A percentile compares a stretch with the other conserved stretches of the same genome.
phyloP scores from a whole-genome alignment of 1,139 yeast genomes.

The Diutina scorzettiae region DNA sequence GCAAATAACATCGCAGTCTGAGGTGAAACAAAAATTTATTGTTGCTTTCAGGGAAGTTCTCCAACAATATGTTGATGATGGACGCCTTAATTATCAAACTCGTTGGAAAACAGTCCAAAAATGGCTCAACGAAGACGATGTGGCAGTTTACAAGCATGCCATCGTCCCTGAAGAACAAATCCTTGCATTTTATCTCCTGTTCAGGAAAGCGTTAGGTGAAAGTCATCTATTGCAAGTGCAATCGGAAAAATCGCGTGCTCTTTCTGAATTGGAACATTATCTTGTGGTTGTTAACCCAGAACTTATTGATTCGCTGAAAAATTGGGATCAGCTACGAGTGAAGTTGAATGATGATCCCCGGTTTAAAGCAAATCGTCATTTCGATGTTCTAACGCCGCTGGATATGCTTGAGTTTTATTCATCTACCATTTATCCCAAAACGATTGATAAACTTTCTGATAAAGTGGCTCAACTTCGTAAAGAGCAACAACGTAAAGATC shows the following conservation, averaged over 20 bases:
- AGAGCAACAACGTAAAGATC: constrained; percentile 40
- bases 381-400: constrained; percentile 35
- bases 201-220: constrained; percentile 27
- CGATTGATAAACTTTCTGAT: constrained; percentile 21
- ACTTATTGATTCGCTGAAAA: constrained; percentile 9
- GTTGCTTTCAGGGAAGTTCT: constrained; percentile 41
- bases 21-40: constrained; percentile 42
- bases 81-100: constrained; percentile 42
- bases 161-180: constrained; percentile 49
- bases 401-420: constrained; percentile 52
- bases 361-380: constrained; percentile 48
- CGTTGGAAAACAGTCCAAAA: constrained; percentile 53
- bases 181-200: constrained; percentile 39
- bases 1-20: constrained; percentile 40
- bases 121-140: constrained; percentile 40
- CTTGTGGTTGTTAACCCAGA: constrained; percentile 23
- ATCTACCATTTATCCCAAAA: constrained; percentile 30
- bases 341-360: constrained; percentile 35
- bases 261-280: constrained; percentile 40
- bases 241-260: constrained; percentile 34
- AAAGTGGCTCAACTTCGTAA: constrained; percentile 24
- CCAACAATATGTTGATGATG: constrained; percentile 17
- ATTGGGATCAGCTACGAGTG: constrained; percentile 36
- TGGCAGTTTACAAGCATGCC: constrained; percentile 52
- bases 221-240: constrained; percentile 22